A percentile compares a stretch with the other conserved stretches of the same genome.
Evolutionary conservation across 2,329 filamentous ascomycete genomes (phyloP).

Genomic region (Phoma sp.): DNA sequence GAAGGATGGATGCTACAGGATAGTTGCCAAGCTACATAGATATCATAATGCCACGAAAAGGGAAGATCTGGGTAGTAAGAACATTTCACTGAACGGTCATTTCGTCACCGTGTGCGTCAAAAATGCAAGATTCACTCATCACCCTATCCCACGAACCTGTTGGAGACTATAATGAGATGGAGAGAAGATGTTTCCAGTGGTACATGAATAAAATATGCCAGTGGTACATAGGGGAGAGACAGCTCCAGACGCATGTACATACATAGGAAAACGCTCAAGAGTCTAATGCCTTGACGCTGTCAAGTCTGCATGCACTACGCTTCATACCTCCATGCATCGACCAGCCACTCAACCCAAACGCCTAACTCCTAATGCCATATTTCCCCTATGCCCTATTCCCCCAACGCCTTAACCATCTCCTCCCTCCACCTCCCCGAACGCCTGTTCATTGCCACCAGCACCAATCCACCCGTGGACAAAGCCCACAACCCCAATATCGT

Average conservation of each 20-base stretch:
- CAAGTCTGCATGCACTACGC: constrained; percentile 2
- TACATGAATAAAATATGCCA: constrained; percentile 3
- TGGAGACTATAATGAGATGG: constrained; percentile 1
- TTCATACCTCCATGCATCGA: constrained; percentile 3
- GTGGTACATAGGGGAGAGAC: constrained; percentile 1
- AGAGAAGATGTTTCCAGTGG: constrained; percentile 1
- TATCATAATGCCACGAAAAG: constrained; percentile 2
- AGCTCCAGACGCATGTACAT: constrained; percentile 2
- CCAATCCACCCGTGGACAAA: constrained; percentile 52
- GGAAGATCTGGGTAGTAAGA: constrained; percentile 2
- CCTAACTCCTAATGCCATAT: constrained; percentile 1
- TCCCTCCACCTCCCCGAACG: constrained; percentile 70
- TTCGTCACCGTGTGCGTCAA: neutral
- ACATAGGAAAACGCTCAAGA: constrained; percentile 2
- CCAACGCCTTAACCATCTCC: constrained; percentile 59
- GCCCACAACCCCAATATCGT: constrained; percentile 51
- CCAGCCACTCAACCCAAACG: constrained; percentile 1
- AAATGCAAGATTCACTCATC: constrained; percentile 1
- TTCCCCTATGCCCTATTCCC: constrained; percentile 6
- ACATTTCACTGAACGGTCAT: constrained; percentile 1
- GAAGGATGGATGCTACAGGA: constrained; percentile 1
- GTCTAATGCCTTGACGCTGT: constrained; percentile 3
- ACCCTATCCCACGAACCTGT: constrained; percentile 2
- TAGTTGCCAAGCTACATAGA: constrained; percentile 1
- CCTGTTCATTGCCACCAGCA: constrained; percentile 66